Evolutionary conservation across 164 flowering plant genomes (phyloP), one percentile per base, ranked within the genome.

Genomic region (Vitis amurensis): DNA sequence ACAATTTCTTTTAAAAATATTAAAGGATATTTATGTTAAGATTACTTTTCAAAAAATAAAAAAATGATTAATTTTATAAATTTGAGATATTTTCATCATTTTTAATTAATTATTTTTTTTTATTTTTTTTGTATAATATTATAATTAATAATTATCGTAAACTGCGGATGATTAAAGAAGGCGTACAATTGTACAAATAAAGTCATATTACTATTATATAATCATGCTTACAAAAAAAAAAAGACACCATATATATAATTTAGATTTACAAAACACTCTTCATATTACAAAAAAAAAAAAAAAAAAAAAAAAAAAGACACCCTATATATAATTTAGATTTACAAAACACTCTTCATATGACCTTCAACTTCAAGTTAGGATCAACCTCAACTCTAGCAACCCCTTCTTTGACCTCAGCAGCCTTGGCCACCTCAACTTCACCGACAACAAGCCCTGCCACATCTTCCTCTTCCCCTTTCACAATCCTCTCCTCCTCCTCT

Each of bases 331-430:
- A 50, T 6, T 4, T 15, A 23, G 19, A 64, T 11, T 8, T 19
- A 53, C 15, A 53, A 2, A 12, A 15, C 16, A 57, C 29, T 16
- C 16, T 9, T 7, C 59, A 8, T 3, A 8, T 57, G 9, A 55
- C 9, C 48, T 58, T 61, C 53, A 68, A 68, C 72, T 60, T 68
- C 76, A 82, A 72, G 8, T 68, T 76, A 50, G 91, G 91, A 71
- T 77, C 84, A 51, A 91, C 84, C 19, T 90, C 92, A 58, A 93
- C 50, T 68, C 95, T 83, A 0, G 86, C 83, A 23, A 88, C 93
- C 0, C 97, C 93, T 29, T 79, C 79, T 53, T 71, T 74, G 1
- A 13, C 88, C 74, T 74, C 88, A 29, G 72, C 87, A 9, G 63
- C 86, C 79, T 91, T 88, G 2, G 89, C 80, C 23, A 82, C 95